phyloP scores from a whole-genome alignment of 257 asterid species.

The Fraxinus quadrangulata region DNA sequence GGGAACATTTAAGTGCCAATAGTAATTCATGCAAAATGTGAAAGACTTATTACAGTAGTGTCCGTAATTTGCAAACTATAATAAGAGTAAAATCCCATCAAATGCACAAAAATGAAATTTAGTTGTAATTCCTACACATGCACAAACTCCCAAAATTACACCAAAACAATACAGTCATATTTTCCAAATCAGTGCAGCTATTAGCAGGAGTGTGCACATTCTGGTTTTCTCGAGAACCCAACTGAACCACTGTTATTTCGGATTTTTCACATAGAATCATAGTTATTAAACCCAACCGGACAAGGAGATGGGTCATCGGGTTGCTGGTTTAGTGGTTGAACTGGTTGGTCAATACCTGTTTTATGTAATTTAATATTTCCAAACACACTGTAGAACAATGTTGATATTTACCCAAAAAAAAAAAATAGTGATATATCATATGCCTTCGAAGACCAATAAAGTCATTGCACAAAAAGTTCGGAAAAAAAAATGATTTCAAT shows the following conservation, averaged over 20 bases:
- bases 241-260: neutral
- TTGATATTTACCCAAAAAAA: no score
- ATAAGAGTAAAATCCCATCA: neutral
- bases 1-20: neutral
- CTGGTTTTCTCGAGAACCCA: neutral
- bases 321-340: neutral
- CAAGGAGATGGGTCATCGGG: neutral
- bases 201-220: neutral
- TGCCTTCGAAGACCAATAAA: no score
- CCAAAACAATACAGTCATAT: neutral
- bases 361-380: no score
- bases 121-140: no score
- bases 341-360: neutral
- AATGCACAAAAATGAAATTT: no score
- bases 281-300: neutral
- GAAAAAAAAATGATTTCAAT: no score
- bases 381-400: no score
- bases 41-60: neutral
- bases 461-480: no score
- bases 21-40: neutral
- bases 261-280: neutral
- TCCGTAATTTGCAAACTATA: neutral
- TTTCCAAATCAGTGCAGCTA: slow-evolving; percentile 4
- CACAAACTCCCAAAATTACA: neutral
- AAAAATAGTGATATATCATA: neutral